Evolutionary conservation across 805 yeast species (phyloP), one percentile per base, ranked within the genome.

Genomic region (Monosporozyma aquatica): DNA sequence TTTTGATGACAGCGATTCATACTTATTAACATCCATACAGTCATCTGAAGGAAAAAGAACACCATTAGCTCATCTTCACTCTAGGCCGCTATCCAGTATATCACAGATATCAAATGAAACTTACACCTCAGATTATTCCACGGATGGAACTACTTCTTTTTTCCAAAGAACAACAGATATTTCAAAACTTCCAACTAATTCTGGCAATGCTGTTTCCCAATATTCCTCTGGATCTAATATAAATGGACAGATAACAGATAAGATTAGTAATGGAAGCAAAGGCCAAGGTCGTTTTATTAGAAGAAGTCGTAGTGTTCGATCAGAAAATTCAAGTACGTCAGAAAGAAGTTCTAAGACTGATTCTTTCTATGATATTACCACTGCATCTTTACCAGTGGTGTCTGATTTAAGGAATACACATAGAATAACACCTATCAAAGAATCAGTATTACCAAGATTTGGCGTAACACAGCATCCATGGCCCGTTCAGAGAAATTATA

Each of bases 101-200:
- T 76, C 82, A 0, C 71, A 74, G 18, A 62, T 70, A n/a, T 72
- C 76, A 0, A 67, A 61, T 38, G 59, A 64, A 34, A 72, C 78
- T 0, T 67, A 69, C 3, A 60, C 67, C 30, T 75, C 81, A 0
- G 80, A 75, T 43, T 67, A 71, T 33, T 74, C 80, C 0, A 71
- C 74, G 4, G 60, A 61, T 28, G 64, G 58, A 3, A 55, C 53
- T 14, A 38, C 39, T 2, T 40, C 51, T 6, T 44, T 38, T 30
- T 30, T 40, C 17, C 43, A 40, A 9, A 44, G 38, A 32, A 23
- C 33, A 7, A 14, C 42, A 5, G 44, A 45, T 4, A 18, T 27
- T 13, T 17, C 44, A 3, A 39, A 33, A 14, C 41, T 41, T 15
- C 43, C 47, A 14, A 26, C 21, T 13, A 28, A 17, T 18, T 18